Evolutionary conservation across 495 filamentous ascomycete genomes (phyloP).

Genomic region (Jackrogersella multiformis): DNA sequence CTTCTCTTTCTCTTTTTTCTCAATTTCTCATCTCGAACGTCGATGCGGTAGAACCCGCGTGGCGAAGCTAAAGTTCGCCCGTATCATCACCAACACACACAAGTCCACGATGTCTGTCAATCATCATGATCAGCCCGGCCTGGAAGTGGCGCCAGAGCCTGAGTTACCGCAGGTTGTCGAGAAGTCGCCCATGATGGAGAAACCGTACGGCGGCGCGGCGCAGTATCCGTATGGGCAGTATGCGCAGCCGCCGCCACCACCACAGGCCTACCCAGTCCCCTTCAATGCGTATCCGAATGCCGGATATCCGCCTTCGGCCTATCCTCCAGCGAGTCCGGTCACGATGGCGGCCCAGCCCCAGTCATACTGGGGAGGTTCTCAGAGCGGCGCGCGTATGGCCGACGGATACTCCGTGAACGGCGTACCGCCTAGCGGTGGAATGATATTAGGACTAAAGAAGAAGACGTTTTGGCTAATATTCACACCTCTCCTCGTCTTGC

Average conservation of each 20-base stretch:
- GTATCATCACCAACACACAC: not conserved
- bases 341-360: not conserved
- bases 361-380: constrained; percentile 21
- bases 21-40: constrained; percentile 13
- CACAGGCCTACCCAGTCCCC: not conserved
- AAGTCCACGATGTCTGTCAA: constrained; percentile 13
- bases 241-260: not conserved
- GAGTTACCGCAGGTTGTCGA: constrained; percentile 26
- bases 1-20: not conserved
- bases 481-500: constrained; percentile 36
- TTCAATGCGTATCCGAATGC: constrained; percentile 18
- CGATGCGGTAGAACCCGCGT: not conserved
- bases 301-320: constrained; percentile 17
- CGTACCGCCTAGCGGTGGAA: constrained; percentile 3
- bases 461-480: constrained; percentile 42
- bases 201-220: constrained; percentile 7
- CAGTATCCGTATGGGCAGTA: constrained; percentile 26
- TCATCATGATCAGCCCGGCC: constrained; percentile 13
- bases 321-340: constrained; percentile 7
- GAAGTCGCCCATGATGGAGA: constrained; percentile 22
- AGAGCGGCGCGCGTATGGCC: constrained; percentile 20
- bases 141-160: constrained; percentile 31
- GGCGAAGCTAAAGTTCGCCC: constrained; percentile 17
- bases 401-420: constrained; percentile 3
- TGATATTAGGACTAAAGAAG: constrained; percentile 29